Conservation (phyloP, 768 basidiomycete species). For the Mycena vulgaris region DNA sequence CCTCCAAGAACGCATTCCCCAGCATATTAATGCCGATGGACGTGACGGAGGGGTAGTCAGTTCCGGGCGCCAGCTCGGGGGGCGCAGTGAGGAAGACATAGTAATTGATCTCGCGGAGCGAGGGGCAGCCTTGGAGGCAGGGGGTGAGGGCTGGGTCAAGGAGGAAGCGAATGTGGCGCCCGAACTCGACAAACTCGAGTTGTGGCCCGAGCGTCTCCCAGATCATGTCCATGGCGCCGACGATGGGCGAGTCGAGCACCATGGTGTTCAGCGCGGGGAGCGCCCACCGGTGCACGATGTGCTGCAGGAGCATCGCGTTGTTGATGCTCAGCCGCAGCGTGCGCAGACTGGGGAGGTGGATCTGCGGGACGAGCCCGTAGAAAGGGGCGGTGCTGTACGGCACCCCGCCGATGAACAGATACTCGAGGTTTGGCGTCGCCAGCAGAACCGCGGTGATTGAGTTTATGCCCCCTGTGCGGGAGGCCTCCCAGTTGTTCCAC, state of each 20-base stretch:
- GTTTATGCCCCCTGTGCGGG: conserved; percentile 77
- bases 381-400: conserved; percentile 42
- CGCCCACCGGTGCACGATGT: conserved; percentile 62
- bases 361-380: conserved; percentile 39
- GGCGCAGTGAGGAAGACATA: conserved; percentile 64
- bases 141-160: conserved; percentile 62
- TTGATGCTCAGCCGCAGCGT: conserved; percentile 68
- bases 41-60: conserved; percentile 51
- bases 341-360: conserved; percentile 62
- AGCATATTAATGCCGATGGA: conserved; percentile 68
- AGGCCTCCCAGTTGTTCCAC: conserved; percentile 74
- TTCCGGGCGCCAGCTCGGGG: conserved; percentile 23
- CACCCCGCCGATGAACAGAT: conserved; percentile 70
- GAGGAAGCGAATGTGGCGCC: conserved; percentile 69
- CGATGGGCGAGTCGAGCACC: conserved; percentile 65
- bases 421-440: conserved; percentile 68
- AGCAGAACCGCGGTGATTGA: conserved; percentile 67
- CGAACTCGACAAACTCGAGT: conserved; percentile 71
- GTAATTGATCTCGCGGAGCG: conserved; percentile 69
- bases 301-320: conserved; percentile 66
- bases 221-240: conserved; percentile 56
- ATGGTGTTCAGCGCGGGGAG: conserved; percentile 69
- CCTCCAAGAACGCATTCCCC: conserved; percentile 59
- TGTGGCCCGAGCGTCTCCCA: conserved; percentile 68
- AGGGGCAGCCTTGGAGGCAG: conserved; percentile 63